phyloP scores from a whole-genome alignment of 306 rosid genomes.

The Leucaena leucocephala region DNA sequence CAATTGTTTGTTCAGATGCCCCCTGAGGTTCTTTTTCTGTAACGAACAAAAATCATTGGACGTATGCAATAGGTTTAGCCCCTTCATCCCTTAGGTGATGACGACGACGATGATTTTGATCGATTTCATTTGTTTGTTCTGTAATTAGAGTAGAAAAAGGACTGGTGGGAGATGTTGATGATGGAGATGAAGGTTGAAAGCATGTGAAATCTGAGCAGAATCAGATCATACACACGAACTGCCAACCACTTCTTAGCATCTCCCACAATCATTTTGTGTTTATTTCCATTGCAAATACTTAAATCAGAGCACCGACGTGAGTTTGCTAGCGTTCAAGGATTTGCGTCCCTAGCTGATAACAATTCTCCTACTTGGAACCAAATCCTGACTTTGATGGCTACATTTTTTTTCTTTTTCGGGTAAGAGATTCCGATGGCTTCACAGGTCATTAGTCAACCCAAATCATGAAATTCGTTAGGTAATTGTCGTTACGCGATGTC shows the following conservation, averaged over 20 bases:
- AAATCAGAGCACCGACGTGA: background rate
- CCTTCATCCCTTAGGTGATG: slow-evolving; percentile 48
- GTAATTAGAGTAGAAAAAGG: background rate
- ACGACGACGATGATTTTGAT: background rate
- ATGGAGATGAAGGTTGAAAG: background rate
- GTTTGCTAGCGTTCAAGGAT: background rate
- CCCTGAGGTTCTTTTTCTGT: slow-evolving; percentile 68
- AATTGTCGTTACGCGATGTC: background rate
- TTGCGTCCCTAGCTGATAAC: background rate
- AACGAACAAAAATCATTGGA: slow-evolving; percentile 60
- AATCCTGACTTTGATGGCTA: background rate
- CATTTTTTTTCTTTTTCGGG: background rate
- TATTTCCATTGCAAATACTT: background rate
- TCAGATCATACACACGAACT: too few species aligned
- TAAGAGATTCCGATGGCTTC: background rate
- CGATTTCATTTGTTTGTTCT: background rate
- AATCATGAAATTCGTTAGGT: background rate
- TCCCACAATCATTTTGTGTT: background rate
- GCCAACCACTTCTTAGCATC: background rate
- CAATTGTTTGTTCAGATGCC: slow-evolving; percentile 77
- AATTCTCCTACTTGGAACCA: background rate
- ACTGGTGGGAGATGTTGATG: background rate
- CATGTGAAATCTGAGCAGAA: background rate
- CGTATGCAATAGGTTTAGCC: slow-evolving; percentile 53
- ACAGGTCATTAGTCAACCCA: background rate